A percentile compares a stretch with the other conserved stretches of the same genome.
phyloP scores from a whole-genome alignment of 2,329 filamentous ascomycete species.

The Fusarium sp. region DNA sequence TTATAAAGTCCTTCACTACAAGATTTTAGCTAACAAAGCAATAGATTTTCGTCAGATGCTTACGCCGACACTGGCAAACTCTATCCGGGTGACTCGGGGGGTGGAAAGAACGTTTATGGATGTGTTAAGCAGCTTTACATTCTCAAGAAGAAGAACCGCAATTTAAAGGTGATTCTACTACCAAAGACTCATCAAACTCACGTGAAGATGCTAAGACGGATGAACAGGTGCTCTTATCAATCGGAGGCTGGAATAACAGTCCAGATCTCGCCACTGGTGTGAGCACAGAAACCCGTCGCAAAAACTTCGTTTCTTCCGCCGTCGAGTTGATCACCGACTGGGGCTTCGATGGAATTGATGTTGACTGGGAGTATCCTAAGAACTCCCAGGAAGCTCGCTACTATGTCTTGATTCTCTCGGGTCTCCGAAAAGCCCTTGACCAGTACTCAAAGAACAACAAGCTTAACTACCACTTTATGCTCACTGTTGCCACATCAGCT shows the following conservation, averaged over 20 bases:
- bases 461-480: conserved; percentile 59
- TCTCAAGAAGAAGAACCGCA: conserved; percentile 79
- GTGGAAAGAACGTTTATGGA: conserved; percentile 78
- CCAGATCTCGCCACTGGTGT: conserved; percentile 61
- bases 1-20: too few relatives aligned
- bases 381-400: conserved; percentile 51
- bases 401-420: conserved; percentile 39
- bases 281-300: conserved; percentile 69
- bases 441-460: conserved; percentile 53
- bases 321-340: conserved; percentile 76
- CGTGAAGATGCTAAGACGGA: conserved; percentile 18
- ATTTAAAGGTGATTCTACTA: conserved; percentile 69
- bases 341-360: conserved; percentile 67
- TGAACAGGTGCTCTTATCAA: conserved; percentile 20
- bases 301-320: conserved; percentile 74
- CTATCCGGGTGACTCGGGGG: conserved; percentile 72
- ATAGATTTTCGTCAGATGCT: conserved; percentile 41
- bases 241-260: conserved; percentile 85
- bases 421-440: conserved; percentile 55
- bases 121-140: conserved; percentile 81
- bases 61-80: conserved; percentile 71
- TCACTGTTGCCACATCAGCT: conserved; percentile 63
- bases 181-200: background rate
- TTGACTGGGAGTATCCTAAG: conserved; percentile 67
- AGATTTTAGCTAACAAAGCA: background rate